Evolutionary conservation across 2,329 filamentous ascomycete species (phyloP).

Genomic region (Geosmithia putterillii): DNA sequence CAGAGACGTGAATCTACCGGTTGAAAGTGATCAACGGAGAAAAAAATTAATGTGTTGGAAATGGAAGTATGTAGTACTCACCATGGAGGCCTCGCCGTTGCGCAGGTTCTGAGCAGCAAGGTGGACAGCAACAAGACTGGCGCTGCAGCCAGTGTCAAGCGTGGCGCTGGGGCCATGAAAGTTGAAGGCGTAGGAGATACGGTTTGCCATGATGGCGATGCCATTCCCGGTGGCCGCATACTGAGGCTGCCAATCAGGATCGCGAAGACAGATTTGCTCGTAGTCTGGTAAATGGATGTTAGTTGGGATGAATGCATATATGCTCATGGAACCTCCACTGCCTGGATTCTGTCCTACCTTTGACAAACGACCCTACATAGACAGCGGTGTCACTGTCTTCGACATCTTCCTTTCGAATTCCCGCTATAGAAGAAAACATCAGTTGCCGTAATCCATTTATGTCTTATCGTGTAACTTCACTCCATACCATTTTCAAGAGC

Average conservation of each 20-base stretch:
- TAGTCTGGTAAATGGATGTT: conserved; percentile 23
- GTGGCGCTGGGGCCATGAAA: conserved; percentile 43
- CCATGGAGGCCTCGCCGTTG: conserved; percentile 28
- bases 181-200: conserved; percentile 43
- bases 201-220: conserved; percentile 40
- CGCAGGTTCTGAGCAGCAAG: conserved; percentile 36
- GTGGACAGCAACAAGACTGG: conserved; percentile 40
- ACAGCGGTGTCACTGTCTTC: conserved; percentile 32
- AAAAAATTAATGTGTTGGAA: not conserved
- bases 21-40: no score
- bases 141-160: conserved; percentile 47
- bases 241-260: conserved; percentile 34
- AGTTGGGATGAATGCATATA: not conserved
- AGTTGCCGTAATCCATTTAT: not conserved
- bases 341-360: conserved; percentile 23
- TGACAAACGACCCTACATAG: conserved; percentile 38
- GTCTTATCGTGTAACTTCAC: conserved; percentile 3
- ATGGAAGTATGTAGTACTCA: conserved; percentile 7
- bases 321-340: not conserved
- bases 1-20: no score
- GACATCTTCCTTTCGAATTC: conserved; percentile 28
- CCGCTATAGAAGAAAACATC: conserved; percentile 16
- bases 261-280: conserved; percentile 34
- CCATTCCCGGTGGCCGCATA: conserved; percentile 41
- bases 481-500: conserved; percentile 36